Conservation (phyloP, 495 filamentous ascomycete genomes). For the Tuber melanosporum region DNA sequence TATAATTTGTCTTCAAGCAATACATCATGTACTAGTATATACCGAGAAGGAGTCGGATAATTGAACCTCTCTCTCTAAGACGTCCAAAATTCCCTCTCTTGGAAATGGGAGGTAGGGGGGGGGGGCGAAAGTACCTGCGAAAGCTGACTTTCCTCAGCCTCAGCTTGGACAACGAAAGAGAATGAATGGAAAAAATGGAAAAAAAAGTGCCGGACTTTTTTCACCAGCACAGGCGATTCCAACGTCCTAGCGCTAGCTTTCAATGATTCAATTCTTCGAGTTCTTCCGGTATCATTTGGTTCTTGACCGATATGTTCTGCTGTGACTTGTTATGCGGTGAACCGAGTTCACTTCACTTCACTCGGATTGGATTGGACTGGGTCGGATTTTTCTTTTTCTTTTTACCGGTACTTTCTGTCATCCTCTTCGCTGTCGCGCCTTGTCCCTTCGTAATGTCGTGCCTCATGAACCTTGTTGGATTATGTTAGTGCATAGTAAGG, state of each 20-base stretch:
- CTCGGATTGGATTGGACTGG: background rate
- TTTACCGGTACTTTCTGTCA: background rate
- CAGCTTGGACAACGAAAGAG: background rate
- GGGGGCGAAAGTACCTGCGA: background rate
- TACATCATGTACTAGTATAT: background rate
- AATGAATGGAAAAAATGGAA: background rate
- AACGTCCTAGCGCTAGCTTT: background rate
- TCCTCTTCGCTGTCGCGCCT: background rate
- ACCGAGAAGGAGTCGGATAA: background rate
- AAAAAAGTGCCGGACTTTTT: background rate
- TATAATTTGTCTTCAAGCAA: background rate
- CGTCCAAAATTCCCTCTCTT: slow-evolving; percentile 3
- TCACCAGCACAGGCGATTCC: background rate
- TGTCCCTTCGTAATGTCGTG: background rate
- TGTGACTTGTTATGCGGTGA: background rate
- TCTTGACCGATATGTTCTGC: background rate
- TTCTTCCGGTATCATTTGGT: background rate
- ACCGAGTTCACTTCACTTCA: background rate
- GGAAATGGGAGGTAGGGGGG: background rate
- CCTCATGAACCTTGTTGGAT: background rate
- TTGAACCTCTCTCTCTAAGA: background rate
- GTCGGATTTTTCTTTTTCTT: background rate
- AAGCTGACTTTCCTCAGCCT: background rate
- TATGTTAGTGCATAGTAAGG: background rate
- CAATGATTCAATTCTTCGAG: background rate